Evolutionary conservation across 2,329 filamentous ascomycete genomes (phyloP), one percentile per base, ranked within the genome.

Genomic region (Chaetomium olivaceum): DNA sequence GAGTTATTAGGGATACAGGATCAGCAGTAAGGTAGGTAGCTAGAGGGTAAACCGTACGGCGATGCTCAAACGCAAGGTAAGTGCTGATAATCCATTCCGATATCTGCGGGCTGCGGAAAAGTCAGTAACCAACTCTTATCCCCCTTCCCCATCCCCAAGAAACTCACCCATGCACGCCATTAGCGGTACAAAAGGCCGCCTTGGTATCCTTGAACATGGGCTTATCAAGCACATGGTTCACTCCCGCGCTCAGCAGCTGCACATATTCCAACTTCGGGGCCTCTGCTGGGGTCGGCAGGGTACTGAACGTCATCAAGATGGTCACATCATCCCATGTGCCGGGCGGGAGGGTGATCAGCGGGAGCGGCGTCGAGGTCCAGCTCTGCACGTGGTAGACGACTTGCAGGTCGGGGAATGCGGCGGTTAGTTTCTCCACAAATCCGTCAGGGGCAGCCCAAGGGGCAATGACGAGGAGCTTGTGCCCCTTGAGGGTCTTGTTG

Each of bases 21-120:
- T n/a, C n/a, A n/a, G n/a, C n/a, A n/a, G n/a, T n/a, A n/a, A n/a
- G n/a, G n/a, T n/a, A n/a, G n/a, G n/a, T n/a, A n/a, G n/a, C n/a
- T n/a, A n/a, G n/a, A n/a, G n/a, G n/a, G n/a, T n/a, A n/a, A n/a
- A n/a, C n/a, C n/a, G 67, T 71, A 84, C 83, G 72, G 2, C 74
- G 72, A 63, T 85, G 83, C 68, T 84, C 80, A 58, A 80, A 78
- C 0, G 82, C 77, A 2, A 86, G 74, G 69, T 80, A 86, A 0
- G 82, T 85, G 25, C 77, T 74, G 27, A 86, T 80, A 7, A 86
- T 78, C 84, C 84, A 87, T 73, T 87, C 84, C 0, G 83, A 76
- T 67, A 86, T 87, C 69, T 86, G 84, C 2, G 84, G 83, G 1
- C 83, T 85, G 14, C 3, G 1, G 25, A 27, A 16, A 9, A 4